Base-by-base conservation (phyloP, 768 basidiomycete genomes). In the Crepidotus variabilis region DNA sequence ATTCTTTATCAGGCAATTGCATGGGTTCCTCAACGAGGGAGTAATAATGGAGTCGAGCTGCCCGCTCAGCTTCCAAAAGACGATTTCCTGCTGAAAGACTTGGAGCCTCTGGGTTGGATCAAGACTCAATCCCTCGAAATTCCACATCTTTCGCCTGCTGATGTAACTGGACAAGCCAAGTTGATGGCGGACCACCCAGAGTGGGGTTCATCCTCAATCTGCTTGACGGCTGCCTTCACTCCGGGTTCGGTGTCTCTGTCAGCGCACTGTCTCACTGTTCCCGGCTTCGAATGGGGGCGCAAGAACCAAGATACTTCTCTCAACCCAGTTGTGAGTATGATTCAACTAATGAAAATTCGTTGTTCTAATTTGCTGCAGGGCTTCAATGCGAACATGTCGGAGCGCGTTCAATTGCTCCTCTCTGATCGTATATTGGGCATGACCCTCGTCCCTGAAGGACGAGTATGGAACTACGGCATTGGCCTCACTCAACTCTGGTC, bases 371-470 rank as follows among this genome's bases (percentile, higher is more conserved):
- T 50, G 51, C 60, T 68, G 36, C 63, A 86, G 76, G 94, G 96
- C 43, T 99, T 96, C 78, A 98, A 96, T 72, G 92, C 94, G n/a
- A 92, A 91, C 62, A 98, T 98, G 96, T 96, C 94, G 1, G 95
- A 96, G 69, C 87, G 94, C 21, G 94, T 97, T 21, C 91, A 93
- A 70, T 79, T 98, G 32, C 78, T 98, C 56, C 77, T 98, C 21
- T 98, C 95, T 16, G 97, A 99, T 67, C 90, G 96, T 60, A 87
- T 99, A 61, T 81, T 98, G 14, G 97, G 95, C 21, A 94, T 95
- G 86, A 96, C 94, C 0, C 76, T 98, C 7, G 93, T 96, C 16
- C 94, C 92, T 1, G 94, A 90, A 70, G 97, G 96, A 61, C 86
- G 86, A 54, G 86, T 97, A 33, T 98, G 97, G 97, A 97, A 97